phyloP scores from a whole-genome alignment of 75 land plant species.

The Picea sitchensis region DNA sequence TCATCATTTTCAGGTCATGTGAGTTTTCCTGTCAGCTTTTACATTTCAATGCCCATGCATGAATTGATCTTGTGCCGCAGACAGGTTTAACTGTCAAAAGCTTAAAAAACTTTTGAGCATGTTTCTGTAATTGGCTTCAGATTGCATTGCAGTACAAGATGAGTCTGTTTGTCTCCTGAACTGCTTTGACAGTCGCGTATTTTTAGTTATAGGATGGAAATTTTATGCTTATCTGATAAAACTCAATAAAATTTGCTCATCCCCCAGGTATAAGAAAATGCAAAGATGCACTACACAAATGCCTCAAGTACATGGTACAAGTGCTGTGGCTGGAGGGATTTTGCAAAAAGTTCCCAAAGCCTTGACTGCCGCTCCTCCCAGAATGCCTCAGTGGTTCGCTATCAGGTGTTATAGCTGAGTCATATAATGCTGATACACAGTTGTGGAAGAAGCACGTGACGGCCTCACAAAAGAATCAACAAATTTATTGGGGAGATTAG shows the following conservation, averaged over 20 bases:
- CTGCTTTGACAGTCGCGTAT: background rate
- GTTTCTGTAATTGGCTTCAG: background rate
- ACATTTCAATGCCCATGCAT: background rate
- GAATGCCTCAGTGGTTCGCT: constrained; percentile 66
- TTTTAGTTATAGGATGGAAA: background rate
- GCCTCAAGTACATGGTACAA: constrained; percentile 43
- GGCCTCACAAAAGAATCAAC: constrained; percentile 62
- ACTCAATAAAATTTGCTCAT: too few species aligned
- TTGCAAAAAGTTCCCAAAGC: constrained; percentile 74
- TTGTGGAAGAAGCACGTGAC: constrained; percentile 75
- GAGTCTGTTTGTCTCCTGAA: background rate
- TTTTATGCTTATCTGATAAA: background rate
- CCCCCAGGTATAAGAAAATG: constrained; percentile 81
- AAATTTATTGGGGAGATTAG: constrained; percentile 66
- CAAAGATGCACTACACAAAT: constrained; percentile 70
- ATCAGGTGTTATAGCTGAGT: constrained; percentile 61
- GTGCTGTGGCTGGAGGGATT: constrained; percentile 58
- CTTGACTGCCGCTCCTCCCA: constrained; percentile 68
- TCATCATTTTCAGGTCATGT: background rate
- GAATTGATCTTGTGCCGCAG: background rate
- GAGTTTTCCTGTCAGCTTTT: background rate
- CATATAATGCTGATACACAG: constrained; percentile 53
- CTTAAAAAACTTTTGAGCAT: background rate
- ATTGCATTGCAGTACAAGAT: background rate
- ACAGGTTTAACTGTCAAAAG: background rate